Conservation (phyloP, 371 early-diverging fungal genomes). For the Mucor sp. region DNA sequence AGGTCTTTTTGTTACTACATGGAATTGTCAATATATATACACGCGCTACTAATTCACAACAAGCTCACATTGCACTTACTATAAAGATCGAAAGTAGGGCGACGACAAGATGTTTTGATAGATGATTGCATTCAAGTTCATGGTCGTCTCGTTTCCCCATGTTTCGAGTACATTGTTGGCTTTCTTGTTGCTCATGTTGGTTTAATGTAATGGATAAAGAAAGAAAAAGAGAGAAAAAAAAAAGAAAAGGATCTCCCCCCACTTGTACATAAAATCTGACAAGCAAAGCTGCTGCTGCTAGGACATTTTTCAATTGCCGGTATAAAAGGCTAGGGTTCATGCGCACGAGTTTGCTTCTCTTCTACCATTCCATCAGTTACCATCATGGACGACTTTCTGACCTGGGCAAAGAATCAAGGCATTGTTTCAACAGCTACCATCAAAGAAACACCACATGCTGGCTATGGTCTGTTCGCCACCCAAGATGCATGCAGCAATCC, state of each 20-base stretch:
- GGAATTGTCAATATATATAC: background rate
- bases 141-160: conserved; percentile 78
- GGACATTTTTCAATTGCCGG: too few species aligned
- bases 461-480: conserved; percentile 36
- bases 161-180: conserved; percentile 67
- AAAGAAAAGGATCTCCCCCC: background rate
- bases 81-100: conserved; percentile 69
- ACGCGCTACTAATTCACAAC: background rate
- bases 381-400: background rate
- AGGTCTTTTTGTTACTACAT: conserved; percentile 71
- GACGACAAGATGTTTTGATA: conserved; percentile 74
- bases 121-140: conserved; percentile 83
- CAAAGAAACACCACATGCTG: conserved; percentile 12
- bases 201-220: background rate
- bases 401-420: conserved; percentile 5
- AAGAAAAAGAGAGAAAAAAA: background rate
- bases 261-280: background rate
- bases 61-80: conserved; percentile 45
- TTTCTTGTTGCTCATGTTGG: conserved; percentile 38
- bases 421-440: background rate
- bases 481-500: background rate
- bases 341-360: background rate
- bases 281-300: too few species aligned
- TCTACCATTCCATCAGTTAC: background rate
- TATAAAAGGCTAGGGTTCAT: background rate